Evolutionary conservation across 805 yeast genomes (phyloP), one percentile per base, ranked within the genome.

Genomic region (Hyphopichia homilentoma): DNA sequence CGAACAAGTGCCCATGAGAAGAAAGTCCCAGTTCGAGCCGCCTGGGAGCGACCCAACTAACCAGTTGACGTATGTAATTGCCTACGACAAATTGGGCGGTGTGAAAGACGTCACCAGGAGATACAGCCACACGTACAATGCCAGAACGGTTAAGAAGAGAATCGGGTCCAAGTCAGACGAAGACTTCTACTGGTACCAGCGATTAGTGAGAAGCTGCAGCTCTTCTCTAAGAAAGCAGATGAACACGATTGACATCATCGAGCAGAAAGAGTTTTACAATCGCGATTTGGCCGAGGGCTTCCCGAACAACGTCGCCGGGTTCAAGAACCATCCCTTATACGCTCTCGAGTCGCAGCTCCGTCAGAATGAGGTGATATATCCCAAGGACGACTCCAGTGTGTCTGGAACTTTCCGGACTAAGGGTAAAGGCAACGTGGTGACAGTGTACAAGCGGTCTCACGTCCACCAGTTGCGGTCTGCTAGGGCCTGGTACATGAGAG

Each of bases 61-160:
- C 43, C 72, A 73, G 27, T 50, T 88, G 18, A 65, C 78, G 25
- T 93, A 90, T 54, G 94, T 78, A 2, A 58, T 90, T 24, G 96
- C 93, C 0, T 88, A 65, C 52, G 94, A 85, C 47, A 60, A 71
- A 9, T 55, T 63, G 25, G 81, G 81, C 3, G 75, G 77, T 5
- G 81, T 79, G 0, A 67, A 80, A 41, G 98, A 93, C 54, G 83
- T 93, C 4, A 90, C 98, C 0, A 57, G 96, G 43, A 57, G 97
- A 15, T 93, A 93, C 56, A 72, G 87, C 1, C 75, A 69, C 26
- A 68, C 66, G 42, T 86, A 62, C 52, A 84, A 85, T 50, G 79
- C 94, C 7, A 83, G 82, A 44, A 79, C 85, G 0, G 65, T 89
- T 13, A 84, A 80, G 50, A 82, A 80, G 45, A 56, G 96, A 20